Evolutionary conservation across 2,329 filamentous ascomycete species (phyloP).

Genomic region (Cryphonectria parasitica): DNA sequence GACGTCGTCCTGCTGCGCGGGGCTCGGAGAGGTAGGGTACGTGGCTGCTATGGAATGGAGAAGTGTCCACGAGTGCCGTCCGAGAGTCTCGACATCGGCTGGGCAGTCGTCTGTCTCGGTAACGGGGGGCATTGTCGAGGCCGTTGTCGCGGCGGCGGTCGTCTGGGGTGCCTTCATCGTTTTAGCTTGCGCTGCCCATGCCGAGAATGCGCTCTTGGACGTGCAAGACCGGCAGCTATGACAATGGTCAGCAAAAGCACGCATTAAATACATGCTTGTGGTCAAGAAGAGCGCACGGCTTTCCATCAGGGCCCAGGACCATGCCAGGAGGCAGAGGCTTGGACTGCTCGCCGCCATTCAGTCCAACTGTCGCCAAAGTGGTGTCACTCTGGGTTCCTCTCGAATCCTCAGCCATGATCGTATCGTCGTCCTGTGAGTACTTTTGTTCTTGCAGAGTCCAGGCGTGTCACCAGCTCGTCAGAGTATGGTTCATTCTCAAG

Average conservation of each 20-base stretch:
- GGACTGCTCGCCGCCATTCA: slow-evolving; percentile 39
- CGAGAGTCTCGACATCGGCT: slow-evolving; percentile 84
- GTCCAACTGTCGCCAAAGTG: slow-evolving; percentile 30
- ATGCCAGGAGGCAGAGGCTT: slow-evolving; percentile 71
- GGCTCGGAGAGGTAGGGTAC: slow-evolving; percentile 74
- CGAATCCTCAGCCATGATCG: slow-evolving; percentile 45
- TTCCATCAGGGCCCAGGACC: slow-evolving; percentile 78
- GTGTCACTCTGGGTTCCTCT: slow-evolving; percentile 36
- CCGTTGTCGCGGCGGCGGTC: slow-evolving; percentile 39
- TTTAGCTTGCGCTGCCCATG: slow-evolving; percentile 61
- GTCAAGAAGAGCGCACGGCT: slow-evolving; percentile 66
- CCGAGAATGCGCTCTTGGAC: slow-evolving; percentile 63
- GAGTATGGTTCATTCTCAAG: slow-evolving; percentile 7
- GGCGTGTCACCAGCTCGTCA: slow-evolving; percentile 13
- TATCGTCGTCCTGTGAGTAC: background rate
- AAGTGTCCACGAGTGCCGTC: slow-evolving; percentile 89
- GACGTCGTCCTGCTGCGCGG: slow-evolving; percentile 74
- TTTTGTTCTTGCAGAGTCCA: background rate
- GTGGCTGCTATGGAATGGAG: slow-evolving; percentile 88
- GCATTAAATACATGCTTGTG: too few relatives aligned
- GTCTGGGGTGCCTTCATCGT: slow-evolving; percentile 44
- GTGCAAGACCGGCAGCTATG: slow-evolving; percentile 73
- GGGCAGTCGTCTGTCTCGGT: slow-evolving; percentile 75
- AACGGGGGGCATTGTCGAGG: slow-evolving; percentile 39
- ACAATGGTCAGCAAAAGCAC: slow-evolving; percentile 32